These are phyloP conservation scores for Rhipidocladum racemiflorum DNA, from an alignment of 176 grass and related monocot genomes.

Conservation along the genomic window DNA sequence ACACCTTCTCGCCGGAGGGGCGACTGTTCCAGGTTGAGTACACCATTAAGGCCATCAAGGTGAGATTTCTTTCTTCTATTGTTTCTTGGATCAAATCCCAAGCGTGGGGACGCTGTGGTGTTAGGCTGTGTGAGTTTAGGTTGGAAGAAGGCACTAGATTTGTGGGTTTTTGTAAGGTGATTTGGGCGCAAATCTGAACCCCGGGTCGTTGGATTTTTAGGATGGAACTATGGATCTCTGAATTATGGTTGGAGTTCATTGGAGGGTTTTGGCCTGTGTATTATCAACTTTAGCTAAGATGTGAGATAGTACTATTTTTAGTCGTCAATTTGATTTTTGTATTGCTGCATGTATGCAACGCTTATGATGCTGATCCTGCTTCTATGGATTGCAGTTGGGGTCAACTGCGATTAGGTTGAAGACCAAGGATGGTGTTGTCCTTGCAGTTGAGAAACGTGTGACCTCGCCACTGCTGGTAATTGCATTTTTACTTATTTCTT, in stretches of 20 bases:
- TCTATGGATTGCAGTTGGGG: slow-evolving; percentile 52
- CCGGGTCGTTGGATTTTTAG: background rate
- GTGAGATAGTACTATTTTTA: background rate
- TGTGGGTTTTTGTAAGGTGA: background rate
- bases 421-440: slow-evolving; percentile 90
- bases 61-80: background rate
- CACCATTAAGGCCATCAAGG: slow-evolving; percentile 97
- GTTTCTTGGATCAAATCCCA: background rate
- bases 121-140: background rate
- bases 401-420: slow-evolving; percentile 85
- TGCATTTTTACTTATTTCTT: background rate
- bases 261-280: background rate
- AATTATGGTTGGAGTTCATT: background rate
- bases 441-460: slow-evolving; percentile 93
- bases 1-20: slow-evolving; percentile 89
- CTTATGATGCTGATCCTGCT: background rate
- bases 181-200: background rate
- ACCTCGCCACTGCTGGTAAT: slow-evolving; percentile 84
- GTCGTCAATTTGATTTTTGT: background rate
- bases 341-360: background rate
- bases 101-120: background rate
- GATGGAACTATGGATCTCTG: background rate
- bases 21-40: slow-evolving; percentile 92
- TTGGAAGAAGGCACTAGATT: background rate
- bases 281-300: background rate